Conservation (phyloP, 106 monocot genomes). For the Posidonia australis region DNA sequence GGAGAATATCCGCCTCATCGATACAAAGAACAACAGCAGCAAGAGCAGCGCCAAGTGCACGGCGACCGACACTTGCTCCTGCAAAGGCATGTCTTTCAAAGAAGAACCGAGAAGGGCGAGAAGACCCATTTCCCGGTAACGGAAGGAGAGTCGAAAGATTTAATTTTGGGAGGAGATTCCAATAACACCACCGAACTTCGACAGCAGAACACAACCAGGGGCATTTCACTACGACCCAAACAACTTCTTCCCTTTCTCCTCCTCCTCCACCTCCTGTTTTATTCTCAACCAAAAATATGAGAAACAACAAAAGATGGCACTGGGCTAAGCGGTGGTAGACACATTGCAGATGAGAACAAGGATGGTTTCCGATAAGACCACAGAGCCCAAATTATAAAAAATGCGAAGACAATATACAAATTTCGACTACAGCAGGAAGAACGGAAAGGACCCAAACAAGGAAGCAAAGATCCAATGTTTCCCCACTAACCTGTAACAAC, state of each 20-base stretch:
- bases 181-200: not conserved
- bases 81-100: constrained; percentile 18
- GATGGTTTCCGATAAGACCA: too few species aligned
- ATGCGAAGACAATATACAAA: too few species aligned
- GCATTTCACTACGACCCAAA: constrained; percentile 22
- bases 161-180: constrained; percentile 6
- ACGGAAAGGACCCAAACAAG: too few species aligned
- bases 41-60: constrained; percentile 17
- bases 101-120: constrained; percentile 1
- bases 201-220: constrained; percentile 4
- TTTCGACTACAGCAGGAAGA: too few species aligned
- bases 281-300: not conserved
- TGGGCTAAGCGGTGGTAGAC: constrained; percentile 1
- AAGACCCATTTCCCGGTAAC: constrained; percentile 22
- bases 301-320: not conserved
- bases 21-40: constrained; percentile 15
- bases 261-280: not conserved
- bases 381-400: too few species aligned
- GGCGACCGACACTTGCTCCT: constrained; percentile 20
- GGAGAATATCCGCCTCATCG: constrained; percentile 15
- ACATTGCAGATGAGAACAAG: constrained; percentile 16
- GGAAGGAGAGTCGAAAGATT: not conserved
- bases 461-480: too few species aligned
- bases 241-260: not conserved
- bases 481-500: too few species aligned